These are phyloP conservation scores for Neonectria ditissima DNA, from an alignment of 2,329 filamentous ascomycete species.

Conservation along the genomic window DNA sequence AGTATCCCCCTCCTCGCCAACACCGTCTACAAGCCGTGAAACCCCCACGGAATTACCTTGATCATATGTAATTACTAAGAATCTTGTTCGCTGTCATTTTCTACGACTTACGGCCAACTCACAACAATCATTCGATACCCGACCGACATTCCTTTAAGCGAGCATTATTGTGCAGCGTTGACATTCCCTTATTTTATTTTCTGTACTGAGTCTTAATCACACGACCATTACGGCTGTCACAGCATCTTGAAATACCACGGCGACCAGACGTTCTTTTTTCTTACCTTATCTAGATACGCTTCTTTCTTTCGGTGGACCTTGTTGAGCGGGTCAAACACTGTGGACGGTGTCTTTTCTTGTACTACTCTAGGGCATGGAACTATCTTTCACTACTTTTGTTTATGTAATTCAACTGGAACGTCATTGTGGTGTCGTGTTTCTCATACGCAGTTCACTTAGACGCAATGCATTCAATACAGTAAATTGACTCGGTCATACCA, in stretches of 20 bases:
- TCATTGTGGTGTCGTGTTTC: slow-evolving; percentile 1
- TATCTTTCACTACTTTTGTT: slow-evolving; percentile 6
- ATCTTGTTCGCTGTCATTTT: slow-evolving; percentile 11
- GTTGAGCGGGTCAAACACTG: slow-evolving; percentile 7
- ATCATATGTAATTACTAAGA: slow-evolving; percentile 11
- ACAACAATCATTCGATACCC: slow-evolving; percentile 47
- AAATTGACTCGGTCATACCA: no score
- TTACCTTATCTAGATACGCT: slow-evolving; percentile 1
- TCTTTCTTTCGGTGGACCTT: slow-evolving; percentile 1
- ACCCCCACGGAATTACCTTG: slow-evolving; percentile 13
- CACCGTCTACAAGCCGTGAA: slow-evolving; percentile 62
- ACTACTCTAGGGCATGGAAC: slow-evolving; percentile 20
- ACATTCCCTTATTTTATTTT: slow-evolving; percentile 22
- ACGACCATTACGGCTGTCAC: slow-evolving; percentile 36
- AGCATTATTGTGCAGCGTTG: slow-evolving; percentile 19
- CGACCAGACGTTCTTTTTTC: slow-evolving; percentile 18
- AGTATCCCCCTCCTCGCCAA: slow-evolving; percentile 59
- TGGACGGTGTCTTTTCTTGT: slow-evolving; percentile 10
- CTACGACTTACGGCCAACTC: slow-evolving; percentile 45
- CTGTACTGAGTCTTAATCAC: slow-evolving; percentile 27
- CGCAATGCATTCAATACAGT: no score
- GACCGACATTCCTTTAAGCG: slow-evolving; percentile 26
- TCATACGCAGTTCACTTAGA: no score
- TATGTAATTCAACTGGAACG: slow-evolving; percentile 10
- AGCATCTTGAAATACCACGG: slow-evolving; percentile 28